Evolutionary conservation across 2,329 filamentous ascomycete species (phyloP).

Genomic region (Diaporthe helianthi): DNA sequence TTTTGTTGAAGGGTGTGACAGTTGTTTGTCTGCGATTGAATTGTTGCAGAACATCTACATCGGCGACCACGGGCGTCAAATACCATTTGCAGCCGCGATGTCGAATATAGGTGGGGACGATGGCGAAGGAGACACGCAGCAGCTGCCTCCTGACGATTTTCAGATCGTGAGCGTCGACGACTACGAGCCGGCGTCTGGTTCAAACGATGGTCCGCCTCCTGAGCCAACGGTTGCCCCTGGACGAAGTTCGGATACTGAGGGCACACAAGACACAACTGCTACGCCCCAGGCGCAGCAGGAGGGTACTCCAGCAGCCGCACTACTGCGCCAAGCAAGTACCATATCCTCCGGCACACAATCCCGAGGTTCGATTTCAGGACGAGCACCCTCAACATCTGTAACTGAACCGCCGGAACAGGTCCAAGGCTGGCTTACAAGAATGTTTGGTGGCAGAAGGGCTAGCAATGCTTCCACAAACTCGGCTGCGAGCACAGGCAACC

Average conservation of each 20-base stretch:
- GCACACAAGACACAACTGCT: not conserved
- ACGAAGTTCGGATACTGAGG: not conserved
- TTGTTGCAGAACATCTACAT: not conserved
- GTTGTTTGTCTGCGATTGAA: not conserved
- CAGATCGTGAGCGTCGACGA: not conserved
- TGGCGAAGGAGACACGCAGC: not conserved
- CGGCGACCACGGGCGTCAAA: not conserved
- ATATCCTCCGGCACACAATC: not conserved
- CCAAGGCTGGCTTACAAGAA: not conserved
- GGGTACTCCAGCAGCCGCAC: not conserved
- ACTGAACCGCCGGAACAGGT: not conserved
- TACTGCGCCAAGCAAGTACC: not conserved
- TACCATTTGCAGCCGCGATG: conserved; percentile 2
- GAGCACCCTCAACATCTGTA: not conserved
- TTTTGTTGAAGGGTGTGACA: not conserved
- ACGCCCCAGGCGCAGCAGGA: not conserved
- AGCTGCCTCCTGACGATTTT: not conserved
- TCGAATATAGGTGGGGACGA: not conserved
- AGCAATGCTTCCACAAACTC: not conserved
- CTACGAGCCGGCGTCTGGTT: not conserved
- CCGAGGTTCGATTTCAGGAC: not conserved
- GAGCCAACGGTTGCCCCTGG: not conserved
- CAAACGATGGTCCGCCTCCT: not conserved
- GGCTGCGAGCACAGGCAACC: not conserved
- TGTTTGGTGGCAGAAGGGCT: not conserved